These are phyloP conservation scores for Collybia nuda DNA, from an alignment of 768 basidiomycete species.

Conservation along the genomic window DNA sequence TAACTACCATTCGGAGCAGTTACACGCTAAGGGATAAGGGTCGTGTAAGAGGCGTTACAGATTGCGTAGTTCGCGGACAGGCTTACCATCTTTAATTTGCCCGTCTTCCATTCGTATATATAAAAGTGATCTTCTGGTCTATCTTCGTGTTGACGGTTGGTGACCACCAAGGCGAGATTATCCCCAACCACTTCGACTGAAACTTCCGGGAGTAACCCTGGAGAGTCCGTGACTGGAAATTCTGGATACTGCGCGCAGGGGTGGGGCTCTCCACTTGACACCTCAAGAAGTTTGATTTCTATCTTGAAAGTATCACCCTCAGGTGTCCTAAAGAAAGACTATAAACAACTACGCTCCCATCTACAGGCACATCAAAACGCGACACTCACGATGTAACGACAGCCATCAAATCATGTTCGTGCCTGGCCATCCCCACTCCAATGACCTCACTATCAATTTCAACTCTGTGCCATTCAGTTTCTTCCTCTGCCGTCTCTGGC, in stretches of 20 bases:
- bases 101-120: conserved; percentile 18
- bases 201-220: conserved; percentile 3
- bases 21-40: background rate
- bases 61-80: background rate
- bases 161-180: conserved; percentile 11
- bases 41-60: no score
- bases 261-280: conserved; percentile 31
- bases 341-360: background rate
- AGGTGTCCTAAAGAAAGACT: background rate
- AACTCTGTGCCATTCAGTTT: background rate
- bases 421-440: conserved; percentile 13
- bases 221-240: conserved; percentile 22
- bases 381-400: conserved; percentile 13
- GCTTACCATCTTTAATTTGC: conserved; percentile 10
- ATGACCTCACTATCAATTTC: conserved; percentile 3
- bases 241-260: conserved; percentile 23
- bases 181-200: conserved; percentile 19
- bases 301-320: background rate
- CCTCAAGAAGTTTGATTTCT: conserved; percentile 18
- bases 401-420: conserved; percentile 16
- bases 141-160: background rate
- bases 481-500: background rate
- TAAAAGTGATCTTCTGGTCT: conserved; percentile 6
- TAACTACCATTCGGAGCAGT: conserved; percentile 16
- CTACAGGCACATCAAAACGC: background rate